Evolutionary conservation across 1,139 yeast species (phyloP), one percentile per base, ranked within the genome.

Genomic region (Suhomyces coccinellae): DNA sequence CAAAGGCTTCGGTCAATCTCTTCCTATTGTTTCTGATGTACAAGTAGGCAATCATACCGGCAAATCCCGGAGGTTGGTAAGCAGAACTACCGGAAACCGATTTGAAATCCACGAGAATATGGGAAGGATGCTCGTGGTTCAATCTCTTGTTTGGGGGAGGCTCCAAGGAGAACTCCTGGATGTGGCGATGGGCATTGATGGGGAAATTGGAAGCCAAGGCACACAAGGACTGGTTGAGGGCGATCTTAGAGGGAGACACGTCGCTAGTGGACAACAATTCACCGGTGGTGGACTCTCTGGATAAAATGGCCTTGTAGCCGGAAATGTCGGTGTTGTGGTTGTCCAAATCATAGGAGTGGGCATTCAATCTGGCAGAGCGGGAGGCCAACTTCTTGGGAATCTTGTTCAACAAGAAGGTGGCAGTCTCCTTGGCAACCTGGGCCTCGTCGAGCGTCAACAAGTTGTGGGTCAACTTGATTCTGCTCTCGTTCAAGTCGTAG

Each of bases 181-280:
- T 40, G 49, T 67, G 54, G 51, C 61, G 44, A 65, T 70, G 70
- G 47, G 68, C 62, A 53, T 76, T 73, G 37, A 79, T 75, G 6
- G 95, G 93, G 62, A 80, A 87, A 55, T 83, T 82, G 16, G 91
- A 85, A 14, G 87, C 81, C 51, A 89, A 70, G 0, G 95, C 89
- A 63, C 85, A 78, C 45, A 83, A 73, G 42, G 84, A 72, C 63
- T 88, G 95, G 59, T 79, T 83, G 43, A 78, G 75, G 11, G 95
- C 88, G 49, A 89, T 69, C 38, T 66, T 62, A n/a, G 87, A 76
- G 5, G 93, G 84, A 33, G 71, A 51, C 1, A 68, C 52, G 38
- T 51, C 62, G 12, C 67, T 63, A 47, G 63, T 71, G 27, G 80
- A 66, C 53, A 82, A 76, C 43, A 88, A 68, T 47, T 82, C 83